A percentile compares a stretch with the other conserved stretches of the same genome.
Evolutionary conservation across 345 rosid genomes (phyloP).

Genomic region (Crucihimalaya himalaica): DNA sequence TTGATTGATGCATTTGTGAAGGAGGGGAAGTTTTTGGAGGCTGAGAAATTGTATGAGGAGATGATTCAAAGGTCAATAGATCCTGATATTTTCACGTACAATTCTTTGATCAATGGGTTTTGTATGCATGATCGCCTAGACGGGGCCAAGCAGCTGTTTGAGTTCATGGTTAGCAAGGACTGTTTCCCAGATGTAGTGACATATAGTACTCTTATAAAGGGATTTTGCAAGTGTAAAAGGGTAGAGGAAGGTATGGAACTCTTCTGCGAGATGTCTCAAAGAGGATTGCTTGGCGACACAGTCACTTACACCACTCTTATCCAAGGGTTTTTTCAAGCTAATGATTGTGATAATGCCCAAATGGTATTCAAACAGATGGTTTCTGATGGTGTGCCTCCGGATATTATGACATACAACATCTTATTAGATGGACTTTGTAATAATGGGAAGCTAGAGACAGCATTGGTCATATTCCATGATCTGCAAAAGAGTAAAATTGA

Average conservation of each 20-base stretch:
- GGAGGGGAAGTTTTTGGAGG: not conserved
- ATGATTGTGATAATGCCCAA: not conserved
- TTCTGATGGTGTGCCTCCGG: not conserved
- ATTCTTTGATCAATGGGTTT: constrained; percentile 2
- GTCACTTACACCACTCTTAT: not conserved
- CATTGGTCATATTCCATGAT: not conserved
- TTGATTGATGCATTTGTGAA: not conserved
- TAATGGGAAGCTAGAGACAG: not conserved
- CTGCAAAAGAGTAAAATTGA: not conserved
- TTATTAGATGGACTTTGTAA: not conserved
- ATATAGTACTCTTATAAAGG: not conserved
- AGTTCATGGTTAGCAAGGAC: not conserved
- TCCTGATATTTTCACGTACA: not conserved
- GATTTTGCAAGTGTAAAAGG: not conserved
- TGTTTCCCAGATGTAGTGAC: not conserved
- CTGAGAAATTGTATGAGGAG: not conserved
- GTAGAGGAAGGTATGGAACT: not conserved
- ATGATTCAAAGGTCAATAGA: not conserved
- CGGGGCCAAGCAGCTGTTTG: not conserved
- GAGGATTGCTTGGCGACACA: not conserved
- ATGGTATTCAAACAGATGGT: not conserved
- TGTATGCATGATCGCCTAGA: not conserved
- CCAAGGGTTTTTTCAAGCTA: not conserved
- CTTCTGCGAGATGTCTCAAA: not conserved
- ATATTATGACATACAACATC: not conserved